These are phyloP conservation scores for Vinca minor DNA, from an alignment of 257 asterid genomes.

Conservation along the genomic window DNA sequence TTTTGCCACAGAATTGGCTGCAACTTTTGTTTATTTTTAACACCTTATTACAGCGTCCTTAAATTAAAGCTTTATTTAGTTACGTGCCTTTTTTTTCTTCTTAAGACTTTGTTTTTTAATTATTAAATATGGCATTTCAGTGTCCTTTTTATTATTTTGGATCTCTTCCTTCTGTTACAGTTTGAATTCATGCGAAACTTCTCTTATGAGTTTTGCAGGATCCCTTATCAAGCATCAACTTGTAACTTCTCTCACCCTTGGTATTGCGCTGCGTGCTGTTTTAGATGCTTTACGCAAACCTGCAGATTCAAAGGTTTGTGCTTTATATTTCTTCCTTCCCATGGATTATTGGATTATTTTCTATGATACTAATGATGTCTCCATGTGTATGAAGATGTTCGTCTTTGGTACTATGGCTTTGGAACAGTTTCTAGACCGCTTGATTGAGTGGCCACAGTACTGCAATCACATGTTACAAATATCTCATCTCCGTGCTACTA, in stretches of 20 bases:
- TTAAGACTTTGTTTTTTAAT: too few relatives aligned
- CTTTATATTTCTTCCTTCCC: constrained; percentile 12
- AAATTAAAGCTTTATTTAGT: too few relatives aligned
- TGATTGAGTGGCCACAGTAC: constrained; percentile 96
- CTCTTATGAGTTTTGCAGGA: constrained; percentile 40
- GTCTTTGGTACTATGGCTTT: constrained; percentile 84
- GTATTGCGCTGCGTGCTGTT: constrained; percentile 91
- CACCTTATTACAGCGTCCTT: background rate
- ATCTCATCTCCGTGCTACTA: constrained; percentile 79
- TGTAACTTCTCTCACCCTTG: constrained; percentile 84
- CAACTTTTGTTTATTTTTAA: background rate
- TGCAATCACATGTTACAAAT: constrained; percentile 92
- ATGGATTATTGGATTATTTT: constrained; percentile 11
- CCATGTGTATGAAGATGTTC: constrained; percentile 59
- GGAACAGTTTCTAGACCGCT: constrained; percentile 90
- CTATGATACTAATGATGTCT: constrained; percentile 14
- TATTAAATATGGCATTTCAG: too few relatives aligned
- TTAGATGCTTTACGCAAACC: constrained; percentile 93
- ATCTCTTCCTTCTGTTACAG: background rate
- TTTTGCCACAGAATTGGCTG: background rate
- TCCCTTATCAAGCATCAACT: constrained; percentile 87
- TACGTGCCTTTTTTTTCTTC: too few relatives aligned
- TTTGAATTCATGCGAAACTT: background rate
- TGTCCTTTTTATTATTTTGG: background rate
- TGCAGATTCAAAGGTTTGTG: constrained; percentile 83